A percentile compares a stretch with the other conserved stretches of the same genome.
phyloP scores from a whole-genome alignment of 148 eudicot genomes.

The Fallopia convolvulus region DNA sequence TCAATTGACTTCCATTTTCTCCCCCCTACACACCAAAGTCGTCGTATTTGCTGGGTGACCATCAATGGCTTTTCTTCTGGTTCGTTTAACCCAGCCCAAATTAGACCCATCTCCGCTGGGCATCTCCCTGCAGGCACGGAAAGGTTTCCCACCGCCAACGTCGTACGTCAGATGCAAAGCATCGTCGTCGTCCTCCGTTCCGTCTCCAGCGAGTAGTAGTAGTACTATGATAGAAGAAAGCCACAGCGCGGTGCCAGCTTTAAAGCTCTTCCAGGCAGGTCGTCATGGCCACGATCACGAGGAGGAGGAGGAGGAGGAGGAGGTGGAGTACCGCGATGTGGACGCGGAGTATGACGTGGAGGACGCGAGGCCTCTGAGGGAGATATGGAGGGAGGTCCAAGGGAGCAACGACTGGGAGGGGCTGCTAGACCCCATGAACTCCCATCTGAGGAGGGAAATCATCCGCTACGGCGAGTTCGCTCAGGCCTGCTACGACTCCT shows the following conservation, averaged over 20 bases:
- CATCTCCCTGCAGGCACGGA: background rate
- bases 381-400: slow-evolving; percentile 64
- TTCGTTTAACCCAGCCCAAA: background rate
- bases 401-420: slow-evolving; percentile 62
- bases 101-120: background rate
- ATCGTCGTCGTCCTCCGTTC: background rate
- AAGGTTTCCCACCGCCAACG: background rate
- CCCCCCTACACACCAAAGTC: background rate
- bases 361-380: slow-evolving; percentile 31
- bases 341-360: slow-evolving; percentile 7
- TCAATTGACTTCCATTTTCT: background rate
- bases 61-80: background rate
- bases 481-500: slow-evolving; percentile 78
- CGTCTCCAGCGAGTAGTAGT: background rate
- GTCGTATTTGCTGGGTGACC: too few relatives aligned
- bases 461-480: slow-evolving; percentile 80
- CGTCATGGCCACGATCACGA: too few relatives aligned
- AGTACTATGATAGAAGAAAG: background rate
- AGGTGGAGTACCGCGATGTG: background rate
- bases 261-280: background rate
- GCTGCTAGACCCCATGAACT: slow-evolving; percentile 64
- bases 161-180: background rate
- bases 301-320: background rate
- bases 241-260: background rate
- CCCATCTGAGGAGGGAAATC: slow-evolving; percentile 54